phyloP scores from a whole-genome alignment of 345 rosid species.

The Dimocarpus longan region DNA sequence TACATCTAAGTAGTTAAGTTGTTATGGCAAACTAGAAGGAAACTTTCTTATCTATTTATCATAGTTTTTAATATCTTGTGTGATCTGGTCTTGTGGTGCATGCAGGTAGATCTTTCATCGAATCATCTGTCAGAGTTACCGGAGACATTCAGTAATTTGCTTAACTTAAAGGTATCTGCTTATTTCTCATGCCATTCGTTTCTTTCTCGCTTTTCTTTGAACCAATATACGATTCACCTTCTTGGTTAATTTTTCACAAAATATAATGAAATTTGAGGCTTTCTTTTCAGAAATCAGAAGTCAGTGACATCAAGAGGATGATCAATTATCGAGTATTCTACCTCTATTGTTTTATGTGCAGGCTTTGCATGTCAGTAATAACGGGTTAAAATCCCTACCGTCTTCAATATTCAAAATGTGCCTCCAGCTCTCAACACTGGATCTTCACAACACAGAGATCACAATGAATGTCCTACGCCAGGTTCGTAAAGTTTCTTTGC shows the following conservation, averaged over 20 bases:
- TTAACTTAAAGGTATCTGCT: constrained; percentile 61
- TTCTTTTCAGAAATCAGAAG: neutral
- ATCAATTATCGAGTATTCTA: neutral
- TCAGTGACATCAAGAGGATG: neutral
- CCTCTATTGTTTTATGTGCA: constrained; percentile 22
- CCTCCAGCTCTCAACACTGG: constrained; percentile 69
- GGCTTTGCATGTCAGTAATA: constrained; percentile 71
- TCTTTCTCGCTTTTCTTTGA: neutral
- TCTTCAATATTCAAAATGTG: constrained; percentile 59
- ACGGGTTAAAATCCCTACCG: constrained; percentile 71
- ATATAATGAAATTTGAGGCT: neutral
- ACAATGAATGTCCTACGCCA: constrained; percentile 73
- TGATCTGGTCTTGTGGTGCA: constrained; percentile 31
- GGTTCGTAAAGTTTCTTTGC: constrained; percentile 45
- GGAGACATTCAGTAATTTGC: constrained; percentile 57
- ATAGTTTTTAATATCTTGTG: constrained; percentile 5
- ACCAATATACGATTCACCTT: neutral
- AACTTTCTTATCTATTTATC: neutral
- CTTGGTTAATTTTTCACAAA: constrained; percentile 5
- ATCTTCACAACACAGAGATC: constrained; percentile 87
- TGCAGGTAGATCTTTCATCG: constrained; percentile 89
- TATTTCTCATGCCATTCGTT: neutral
- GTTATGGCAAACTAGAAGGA: neutral
- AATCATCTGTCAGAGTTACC: constrained; percentile 76
- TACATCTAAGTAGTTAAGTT: neutral